phyloP scores from a whole-genome alignment of 345 rosid species.

The Passiflora organensis region DNA sequence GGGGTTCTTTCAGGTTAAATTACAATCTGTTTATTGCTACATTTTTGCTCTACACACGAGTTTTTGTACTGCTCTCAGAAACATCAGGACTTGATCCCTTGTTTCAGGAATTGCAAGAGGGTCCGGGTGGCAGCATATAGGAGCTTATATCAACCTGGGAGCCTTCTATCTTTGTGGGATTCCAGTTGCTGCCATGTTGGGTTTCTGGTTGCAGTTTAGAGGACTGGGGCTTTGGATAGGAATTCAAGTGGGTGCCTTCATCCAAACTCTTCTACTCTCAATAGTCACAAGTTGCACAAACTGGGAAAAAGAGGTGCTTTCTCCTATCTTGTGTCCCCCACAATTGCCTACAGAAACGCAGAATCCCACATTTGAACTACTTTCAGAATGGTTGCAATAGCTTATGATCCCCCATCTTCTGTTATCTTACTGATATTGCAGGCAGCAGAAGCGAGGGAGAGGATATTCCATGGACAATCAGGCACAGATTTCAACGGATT shows the following conservation, averaged over 20 bases:
- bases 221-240: slow-evolving; percentile 24
- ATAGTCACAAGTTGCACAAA: slow-evolving; percentile 9
- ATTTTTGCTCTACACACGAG: background rate
- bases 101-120: slow-evolving; percentile 18
- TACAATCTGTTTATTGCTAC: background rate
- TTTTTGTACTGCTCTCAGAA: background rate
- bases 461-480: background rate
- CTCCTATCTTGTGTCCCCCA: background rate
- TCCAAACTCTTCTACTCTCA: slow-evolving; percentile 7
- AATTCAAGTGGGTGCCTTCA: slow-evolving; percentile 14
- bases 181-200: slow-evolving; percentile 19
- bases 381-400: no score
- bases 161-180: slow-evolving; percentile 20
- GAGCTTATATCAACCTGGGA: slow-evolving; percentile 17
- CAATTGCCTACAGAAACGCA: no score
- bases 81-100: background rate
- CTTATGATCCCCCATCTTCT: background rate
- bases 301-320: slow-evolving; percentile 21
- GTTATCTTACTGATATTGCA: background rate
- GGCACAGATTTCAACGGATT: no score
- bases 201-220: slow-evolving; percentile 15
- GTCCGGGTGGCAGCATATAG: slow-evolving; percentile 22
- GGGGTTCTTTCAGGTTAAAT: slow-evolving; percentile 21
- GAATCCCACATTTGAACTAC: no score
- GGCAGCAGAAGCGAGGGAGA: slow-evolving; percentile 8